Base-by-base conservation (phyloP, 1,284 basidiomycete species). In the Wallemia hederae region DNA sequence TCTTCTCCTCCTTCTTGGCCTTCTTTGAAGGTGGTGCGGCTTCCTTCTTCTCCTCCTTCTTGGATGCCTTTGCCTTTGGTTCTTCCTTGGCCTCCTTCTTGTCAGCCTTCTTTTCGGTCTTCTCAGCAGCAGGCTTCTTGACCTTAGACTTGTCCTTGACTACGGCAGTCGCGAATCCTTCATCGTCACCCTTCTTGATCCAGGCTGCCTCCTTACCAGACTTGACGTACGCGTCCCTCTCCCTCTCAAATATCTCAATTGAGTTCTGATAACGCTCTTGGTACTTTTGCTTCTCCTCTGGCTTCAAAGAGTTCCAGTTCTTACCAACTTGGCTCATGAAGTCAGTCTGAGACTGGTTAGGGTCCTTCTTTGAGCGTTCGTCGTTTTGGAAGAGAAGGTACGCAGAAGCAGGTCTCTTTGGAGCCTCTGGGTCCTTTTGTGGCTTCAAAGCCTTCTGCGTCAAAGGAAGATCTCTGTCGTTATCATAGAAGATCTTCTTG, bases 381-480 rank as follows among this genome's bases (percentile, higher is more conserved):
- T 86, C 83, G 70, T 96, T 96, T 72, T 96, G 92, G 77, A 85
- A 98, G 66, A 94, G 76, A 69, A 98, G 80, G 74, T 96, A 98
- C 22, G 90, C 90, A 22, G 87, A 88, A 24, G 90, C 78, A 26
- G 92, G 89, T 19, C 89, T 81, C 72, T 94, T 96, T 55, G 92
- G 92, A 62, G 88, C 88, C 70, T 89, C 83, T 31, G 89, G 89
- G 69, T 98, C 91, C 70, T 81, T 88, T 61, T 72, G 71, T 66
- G 81, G 82, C 68, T 79, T 82, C 62, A 64, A 63, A 67, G 72
- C 74, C 69, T 73, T 74, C 66, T 70, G 68, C 61, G 68, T 69
- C 62, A 49, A n/a, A 3, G 11, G 11, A 49, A 49, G 39, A 14
- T 49, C 39, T n/a, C n/a, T 49, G 39, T 49, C n/a, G 39, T 49